Evolutionary conservation across 1,284 basidiomycete genomes (phyloP).

Genomic region (Trichosporon ovoides): DNA sequence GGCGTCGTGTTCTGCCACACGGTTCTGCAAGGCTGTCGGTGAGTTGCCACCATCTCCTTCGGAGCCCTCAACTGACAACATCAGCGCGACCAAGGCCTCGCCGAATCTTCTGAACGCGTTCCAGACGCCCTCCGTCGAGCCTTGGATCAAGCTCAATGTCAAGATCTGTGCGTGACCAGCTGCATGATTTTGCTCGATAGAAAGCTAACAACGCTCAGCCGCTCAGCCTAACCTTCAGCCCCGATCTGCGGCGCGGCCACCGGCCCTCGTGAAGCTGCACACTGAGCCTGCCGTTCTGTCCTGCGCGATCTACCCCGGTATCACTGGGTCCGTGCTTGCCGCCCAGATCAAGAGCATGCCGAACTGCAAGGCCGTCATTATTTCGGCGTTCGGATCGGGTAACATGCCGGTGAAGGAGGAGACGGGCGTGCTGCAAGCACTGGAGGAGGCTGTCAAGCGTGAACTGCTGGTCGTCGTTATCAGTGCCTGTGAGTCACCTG

Average conservation of each 20-base stretch:
- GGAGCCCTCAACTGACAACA: neutral
- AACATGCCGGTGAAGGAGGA: slow-evolving; percentile 40
- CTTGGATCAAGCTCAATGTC: slow-evolving; percentile 43
- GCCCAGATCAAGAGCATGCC: slow-evolving; percentile 43
- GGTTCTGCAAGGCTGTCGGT: slow-evolving; percentile 32
- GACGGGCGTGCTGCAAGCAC: slow-evolving; percentile 34
- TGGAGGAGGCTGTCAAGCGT: slow-evolving; percentile 35
- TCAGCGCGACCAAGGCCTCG: slow-evolving; percentile 38
- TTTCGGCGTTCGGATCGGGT: slow-evolving; percentile 41
- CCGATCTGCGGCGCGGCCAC: slow-evolving; percentile 19
- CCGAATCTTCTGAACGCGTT: slow-evolving; percentile 42
- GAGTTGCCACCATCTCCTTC: no score
- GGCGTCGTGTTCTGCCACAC: slow-evolving; percentile 45
- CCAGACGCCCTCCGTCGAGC: slow-evolving; percentile 36
- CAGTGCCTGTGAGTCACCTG: slow-evolving; percentile 37
- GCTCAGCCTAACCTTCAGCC: slow-evolving; percentile 22
- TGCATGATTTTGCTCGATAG: slow-evolving; percentile 18
- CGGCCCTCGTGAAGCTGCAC: slow-evolving; percentile 30
- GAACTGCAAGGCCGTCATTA: slow-evolving; percentile 41
- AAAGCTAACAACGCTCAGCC: slow-evolving; percentile 12
- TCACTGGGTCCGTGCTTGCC: slow-evolving; percentile 39
- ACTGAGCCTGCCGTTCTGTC: slow-evolving; percentile 33
- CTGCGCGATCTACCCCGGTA: slow-evolving; percentile 37
- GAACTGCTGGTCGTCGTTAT: slow-evolving; percentile 47
- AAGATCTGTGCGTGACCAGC: no score